Conservation (phyloP, 108 stramenopile genomes). For the Pseudonitzschia delicatissima region DNA sequence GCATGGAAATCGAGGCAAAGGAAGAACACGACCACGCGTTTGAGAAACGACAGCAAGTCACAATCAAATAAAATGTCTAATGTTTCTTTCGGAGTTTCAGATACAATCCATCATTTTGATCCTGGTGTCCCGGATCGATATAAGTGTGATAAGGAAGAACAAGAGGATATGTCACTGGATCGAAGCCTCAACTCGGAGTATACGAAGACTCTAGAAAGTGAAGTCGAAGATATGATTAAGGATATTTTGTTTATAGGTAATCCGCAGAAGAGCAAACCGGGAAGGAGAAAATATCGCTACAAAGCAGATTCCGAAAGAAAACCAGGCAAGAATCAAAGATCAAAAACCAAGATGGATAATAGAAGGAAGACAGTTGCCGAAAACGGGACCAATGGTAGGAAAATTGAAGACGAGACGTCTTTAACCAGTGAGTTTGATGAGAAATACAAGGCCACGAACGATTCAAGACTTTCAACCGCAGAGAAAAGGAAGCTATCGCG, state of each 20-base stretch:
- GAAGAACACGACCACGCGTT: slow-evolving; percentile 15
- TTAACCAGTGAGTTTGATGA: neutral
- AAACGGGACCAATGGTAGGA: neutral
- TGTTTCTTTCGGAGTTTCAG: slow-evolving; percentile 23
- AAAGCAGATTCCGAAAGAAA: slow-evolving; percentile 17
- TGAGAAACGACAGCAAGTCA: slow-evolving; percentile 11
- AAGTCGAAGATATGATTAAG: slow-evolving; percentile 58
- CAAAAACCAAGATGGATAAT: neutral
- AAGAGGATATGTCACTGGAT: slow-evolving; percentile 8
- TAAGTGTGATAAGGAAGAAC: slow-evolving; percentile 1
- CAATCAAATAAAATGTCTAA: neutral
- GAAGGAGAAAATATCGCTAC: slow-evolving; percentile 30
- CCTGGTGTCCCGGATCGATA: slow-evolving; percentile 8
- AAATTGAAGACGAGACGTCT: neutral
- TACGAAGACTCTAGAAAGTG: slow-evolving; percentile 49
- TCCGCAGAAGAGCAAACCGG: slow-evolving; percentile 31
- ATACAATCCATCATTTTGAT: slow-evolving; percentile 37
- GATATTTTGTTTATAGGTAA: slow-evolving; percentile 59
- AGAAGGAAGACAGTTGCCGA: no score
- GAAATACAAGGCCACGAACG: no score
- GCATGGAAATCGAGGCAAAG: slow-evolving; percentile 35
- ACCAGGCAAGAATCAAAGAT: neutral
- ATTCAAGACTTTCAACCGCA: neutral
- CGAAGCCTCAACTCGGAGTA: slow-evolving; percentile 36
- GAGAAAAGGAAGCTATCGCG: neutral